These are phyloP conservation scores for Globisporangium echinulatum DNA, from an alignment of 352 stramenopile species.

Conservation along the genomic window DNA sequence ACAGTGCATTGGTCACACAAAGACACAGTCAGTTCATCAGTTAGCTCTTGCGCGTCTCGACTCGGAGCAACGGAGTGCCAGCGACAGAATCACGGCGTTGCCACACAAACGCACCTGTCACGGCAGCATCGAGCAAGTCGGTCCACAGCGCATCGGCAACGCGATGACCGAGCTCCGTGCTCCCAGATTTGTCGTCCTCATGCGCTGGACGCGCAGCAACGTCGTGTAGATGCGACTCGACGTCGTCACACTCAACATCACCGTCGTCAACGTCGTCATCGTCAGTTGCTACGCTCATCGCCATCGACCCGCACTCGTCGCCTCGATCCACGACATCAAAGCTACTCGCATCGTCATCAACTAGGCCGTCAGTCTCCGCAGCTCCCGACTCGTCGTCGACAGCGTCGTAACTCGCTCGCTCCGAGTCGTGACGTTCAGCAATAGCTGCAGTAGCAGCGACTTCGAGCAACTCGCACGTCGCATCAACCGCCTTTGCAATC, in stretches of 20 bases:
- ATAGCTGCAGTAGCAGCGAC: neutral
- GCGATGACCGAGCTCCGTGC: constrained; percentile 3
- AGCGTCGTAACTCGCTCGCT: neutral
- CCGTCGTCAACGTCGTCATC: neutral
- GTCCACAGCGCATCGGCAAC: constrained; percentile 18
- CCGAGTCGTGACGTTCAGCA: neutral
- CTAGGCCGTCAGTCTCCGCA: neutral
- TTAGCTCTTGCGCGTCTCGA: too few species aligned
- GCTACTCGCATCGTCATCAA: neutral
- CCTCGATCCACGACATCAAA: neutral
- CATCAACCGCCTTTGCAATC: constrained; percentile 3
- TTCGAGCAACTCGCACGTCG: neutral
- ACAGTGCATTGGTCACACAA: too few species aligned
- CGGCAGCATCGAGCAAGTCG: constrained; percentile 15
- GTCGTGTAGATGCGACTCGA: too few species aligned
- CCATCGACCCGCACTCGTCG: neutral
- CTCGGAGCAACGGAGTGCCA: too few species aligned
- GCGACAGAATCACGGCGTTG: too few species aligned
- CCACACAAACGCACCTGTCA: constrained; percentile 12
- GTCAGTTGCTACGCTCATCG: neutral
- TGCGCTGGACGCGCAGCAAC: too few species aligned
- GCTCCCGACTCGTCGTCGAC: neutral
- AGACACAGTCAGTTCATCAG: too few species aligned
- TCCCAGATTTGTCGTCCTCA: neutral
- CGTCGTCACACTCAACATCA: neutral